Base-by-base conservation (phyloP, 1,139 yeast species). In the Lodderomyces parapsilosis region DNA sequence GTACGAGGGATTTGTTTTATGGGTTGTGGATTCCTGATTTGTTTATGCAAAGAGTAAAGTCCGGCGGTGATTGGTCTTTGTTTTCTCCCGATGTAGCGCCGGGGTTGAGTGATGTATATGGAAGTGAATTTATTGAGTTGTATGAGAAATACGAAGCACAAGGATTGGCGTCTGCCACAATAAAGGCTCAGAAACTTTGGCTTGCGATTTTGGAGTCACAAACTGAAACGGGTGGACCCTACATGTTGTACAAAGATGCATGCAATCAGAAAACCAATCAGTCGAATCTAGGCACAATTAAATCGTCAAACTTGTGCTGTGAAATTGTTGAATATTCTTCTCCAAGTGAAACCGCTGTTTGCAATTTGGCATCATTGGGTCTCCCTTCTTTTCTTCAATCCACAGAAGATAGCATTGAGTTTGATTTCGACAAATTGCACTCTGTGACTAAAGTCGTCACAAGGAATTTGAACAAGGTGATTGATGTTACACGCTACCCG, bases 401-500 rank as follows among this genome's bases (percentile, higher is more conserved):
- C 19, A 63, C 51, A 30, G 55, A 54, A 23, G 52, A 54, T 18
- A 47, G 76, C 27, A 67, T 80, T 40, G 71, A 71, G 65, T 86
- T 83, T 60, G 81, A 88, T 68, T 86, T 86, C 62, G 71, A 76
- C 49, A 81, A 81, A 55, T 68, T 88, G 45, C 96, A 88, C 61
- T 71, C 74, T 8, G 86, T 86, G 38, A 72, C 88, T 44, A 88
- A 87, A 70, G 87, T 85, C 19, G 73, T 89, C 32, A 78, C 88
- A 7, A 76, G 78, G 55, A 89, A 89, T 65, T 71, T 88, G 68
- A 85, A 88, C 68, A 74, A 69, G 59, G 77, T 89, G 49, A 88
- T 88, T 52, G 96, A 89, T 66, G 77, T 83, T 49, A 87, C 88
- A 60, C 76, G 68, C 62, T 88, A 88, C 62, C 96, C 96, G 2